phyloP scores from a whole-genome alignment of 768 basidiomycete species.

The Collybia mongolica region DNA sequence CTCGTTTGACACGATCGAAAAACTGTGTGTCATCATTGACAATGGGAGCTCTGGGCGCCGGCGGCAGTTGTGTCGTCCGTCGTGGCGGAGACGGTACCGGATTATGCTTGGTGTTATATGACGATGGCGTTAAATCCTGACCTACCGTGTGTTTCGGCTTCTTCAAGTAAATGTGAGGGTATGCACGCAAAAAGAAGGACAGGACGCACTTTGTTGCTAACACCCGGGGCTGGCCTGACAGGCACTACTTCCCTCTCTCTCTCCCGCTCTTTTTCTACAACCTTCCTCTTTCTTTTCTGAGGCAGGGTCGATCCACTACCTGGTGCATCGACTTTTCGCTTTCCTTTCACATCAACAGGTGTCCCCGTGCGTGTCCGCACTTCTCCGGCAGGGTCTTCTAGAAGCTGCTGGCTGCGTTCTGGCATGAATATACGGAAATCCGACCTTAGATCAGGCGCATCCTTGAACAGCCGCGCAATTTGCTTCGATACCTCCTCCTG shows the following conservation, averaged over 20 bases:
- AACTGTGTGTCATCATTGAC: constrained; percentile 64
- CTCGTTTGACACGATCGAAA: constrained; percentile 86
- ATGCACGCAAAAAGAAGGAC: constrained; percentile 7
- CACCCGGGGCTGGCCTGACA: constrained; percentile 26
- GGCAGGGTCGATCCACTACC: constrained; percentile 40
- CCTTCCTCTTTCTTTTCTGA: constrained; percentile 70
- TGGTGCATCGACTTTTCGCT: constrained; percentile 43
- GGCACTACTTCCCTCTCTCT: constrained; percentile 36
- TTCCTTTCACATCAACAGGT: constrained; percentile 36
- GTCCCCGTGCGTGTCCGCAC: constrained; percentile 34
- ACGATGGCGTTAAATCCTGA: constrained; percentile 37
- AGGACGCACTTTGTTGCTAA: constrained; percentile 38
- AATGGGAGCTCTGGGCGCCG: constrained; percentile 23
- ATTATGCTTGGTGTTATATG: constrained; percentile 33
- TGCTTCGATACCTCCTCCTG: constrained; percentile 69
- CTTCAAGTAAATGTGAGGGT: constrained; percentile 19
- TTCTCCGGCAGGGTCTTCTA: constrained; percentile 38
- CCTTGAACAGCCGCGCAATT: constrained; percentile 70
- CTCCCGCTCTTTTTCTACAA: constrained; percentile 47
- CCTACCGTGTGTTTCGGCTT: constrained; percentile 36
- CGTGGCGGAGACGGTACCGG: constrained; percentile 28
- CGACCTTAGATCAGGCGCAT: constrained; percentile 69
- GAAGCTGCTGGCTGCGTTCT: constrained; percentile 47
- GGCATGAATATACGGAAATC: constrained; percentile 80
- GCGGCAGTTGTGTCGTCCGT: constrained; percentile 21